A percentile compares a stretch with the other conserved stretches of the same genome.
Evolutionary conservation across 2,329 filamentous ascomycete genomes (phyloP).

Genomic region (Aspergillus sp.): DNA sequence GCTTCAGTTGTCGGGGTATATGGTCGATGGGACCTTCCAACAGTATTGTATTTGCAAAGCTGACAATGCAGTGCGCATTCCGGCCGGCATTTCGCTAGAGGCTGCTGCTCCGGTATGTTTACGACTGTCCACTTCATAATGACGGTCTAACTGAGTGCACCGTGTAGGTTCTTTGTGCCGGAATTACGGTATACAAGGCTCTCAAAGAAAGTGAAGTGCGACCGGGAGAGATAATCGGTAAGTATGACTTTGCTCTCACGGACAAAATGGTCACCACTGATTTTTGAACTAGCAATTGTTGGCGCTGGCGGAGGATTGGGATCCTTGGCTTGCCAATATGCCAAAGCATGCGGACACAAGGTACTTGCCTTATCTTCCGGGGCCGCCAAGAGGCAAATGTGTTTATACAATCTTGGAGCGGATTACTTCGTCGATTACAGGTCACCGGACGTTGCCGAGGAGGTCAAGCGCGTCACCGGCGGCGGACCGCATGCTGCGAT

Average conservation of each 20-base stretch:
- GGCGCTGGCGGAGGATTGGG: conserved; percentile 85
- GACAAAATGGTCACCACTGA: too few species aligned
- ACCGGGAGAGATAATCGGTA: conserved; percentile 65
- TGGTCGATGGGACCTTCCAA: conserved; percentile 89
- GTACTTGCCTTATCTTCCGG: conserved; percentile 81
- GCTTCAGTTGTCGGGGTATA: conserved; percentile 79
- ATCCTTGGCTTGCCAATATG: conserved; percentile 80
- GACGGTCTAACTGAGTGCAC: not conserved
- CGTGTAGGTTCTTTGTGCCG: conserved; percentile 69
- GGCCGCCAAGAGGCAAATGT: conserved; percentile 72
- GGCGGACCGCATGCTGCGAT: conserved; percentile 85
- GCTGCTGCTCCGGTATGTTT: conserved; percentile 63
- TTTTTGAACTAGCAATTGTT: conserved; percentile 66
- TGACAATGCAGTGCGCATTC: conserved; percentile 78
- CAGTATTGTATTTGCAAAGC: conserved; percentile 88
- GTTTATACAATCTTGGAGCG: conserved; percentile 65
- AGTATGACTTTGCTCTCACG: not conserved
- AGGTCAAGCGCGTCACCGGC: conserved; percentile 76
- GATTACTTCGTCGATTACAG: conserved; percentile 76
- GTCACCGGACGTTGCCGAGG: conserved; percentile 72
- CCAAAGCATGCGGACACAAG: conserved; percentile 82
- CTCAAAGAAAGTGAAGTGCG: conserved; percentile 77
- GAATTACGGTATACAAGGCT: conserved; percentile 87
- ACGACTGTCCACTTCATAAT: not conserved
- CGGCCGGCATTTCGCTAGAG: conserved; percentile 73